Evolutionary conservation across 2,329 filamentous ascomycete species (phyloP).

Genomic region (Beauveria caledonica): DNA sequence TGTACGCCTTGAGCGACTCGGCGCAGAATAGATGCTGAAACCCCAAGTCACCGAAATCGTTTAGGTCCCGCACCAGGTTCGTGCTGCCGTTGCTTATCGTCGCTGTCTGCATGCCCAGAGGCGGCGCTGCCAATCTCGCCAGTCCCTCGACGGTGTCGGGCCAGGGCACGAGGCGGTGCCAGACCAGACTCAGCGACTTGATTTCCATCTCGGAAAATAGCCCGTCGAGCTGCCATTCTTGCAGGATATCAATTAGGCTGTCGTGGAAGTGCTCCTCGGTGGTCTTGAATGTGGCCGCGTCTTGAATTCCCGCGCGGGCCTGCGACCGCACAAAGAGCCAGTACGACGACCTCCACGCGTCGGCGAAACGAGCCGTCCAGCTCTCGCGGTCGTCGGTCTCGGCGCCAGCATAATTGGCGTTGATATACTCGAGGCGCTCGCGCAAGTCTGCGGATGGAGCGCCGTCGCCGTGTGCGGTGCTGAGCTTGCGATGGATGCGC

Average conservation of each 20-base stretch:
- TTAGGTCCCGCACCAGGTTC: slow-evolving; percentile 57
- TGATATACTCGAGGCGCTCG: slow-evolving; percentile 41
- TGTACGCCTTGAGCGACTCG: slow-evolving; percentile 67
- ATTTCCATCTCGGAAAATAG: slow-evolving; percentile 57
- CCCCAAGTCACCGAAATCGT: slow-evolving; percentile 46
- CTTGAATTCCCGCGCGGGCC: slow-evolving; percentile 27
- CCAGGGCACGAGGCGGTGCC: slow-evolving; percentile 69
- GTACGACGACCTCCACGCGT: slow-evolving; percentile 64
- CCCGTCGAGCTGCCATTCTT: slow-evolving; percentile 43
- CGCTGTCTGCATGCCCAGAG: slow-evolving; percentile 40
- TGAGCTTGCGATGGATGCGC: slow-evolving; percentile 38
- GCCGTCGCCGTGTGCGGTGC: slow-evolving; percentile 36
- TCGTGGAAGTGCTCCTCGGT: slow-evolving; percentile 65
- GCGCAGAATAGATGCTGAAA: slow-evolving; percentile 58
- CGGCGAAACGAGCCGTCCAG: slow-evolving; percentile 41
- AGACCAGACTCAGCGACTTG: slow-evolving; percentile 55
- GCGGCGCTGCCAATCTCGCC: slow-evolving; percentile 34
- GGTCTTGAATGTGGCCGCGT: slow-evolving; percentile 49
- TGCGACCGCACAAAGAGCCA: slow-evolving; percentile 48
- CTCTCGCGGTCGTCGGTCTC: background rate
- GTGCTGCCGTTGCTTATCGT: slow-evolving; percentile 71
- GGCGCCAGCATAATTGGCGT: slow-evolving; percentile 47
- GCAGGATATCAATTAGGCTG: slow-evolving; percentile 51
- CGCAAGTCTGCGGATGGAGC: slow-evolving; percentile 39
- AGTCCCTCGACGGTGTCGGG: slow-evolving; percentile 52